Evolutionary conservation across 2,329 filamentous ascomycete genomes (phyloP), one percentile per base, ranked within the genome.

Genomic region (Ascosphaera acerosa): DNA sequence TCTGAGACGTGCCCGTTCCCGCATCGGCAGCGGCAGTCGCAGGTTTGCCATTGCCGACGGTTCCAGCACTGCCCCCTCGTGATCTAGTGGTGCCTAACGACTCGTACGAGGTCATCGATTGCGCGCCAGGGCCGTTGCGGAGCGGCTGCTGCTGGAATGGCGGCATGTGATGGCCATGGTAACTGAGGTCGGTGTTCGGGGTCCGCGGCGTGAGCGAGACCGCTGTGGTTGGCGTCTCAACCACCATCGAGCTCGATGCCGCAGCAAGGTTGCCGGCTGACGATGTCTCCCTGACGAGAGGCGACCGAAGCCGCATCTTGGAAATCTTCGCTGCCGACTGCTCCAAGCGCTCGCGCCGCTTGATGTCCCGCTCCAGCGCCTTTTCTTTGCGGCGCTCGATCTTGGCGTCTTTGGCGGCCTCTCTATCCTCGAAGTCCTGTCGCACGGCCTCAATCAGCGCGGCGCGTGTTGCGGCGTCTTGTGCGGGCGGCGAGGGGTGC

Each of bases 391-490:
- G 62, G 40, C 61, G 55, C 41, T 66, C 59, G 29, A 57, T 48
- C 39, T 63, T 64, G 31, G 52, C 56, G 33, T 57, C 57, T 40
- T 68, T 69, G 20, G 57, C 61, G 3, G 59, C 61, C 46, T 69
- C 62, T 38, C 64, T 64, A 38, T 67, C 62, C 35, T 63, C 55
- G 42, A 67, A 69, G 18, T 64, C 64, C 31, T 58, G 52, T 4
- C 66, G 57, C 4, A 62, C 59, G 28, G 60, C 62, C 33, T 61
- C 58, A 6, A 70, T 62, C 3, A 58, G 58, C 12, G 64, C 63
- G 26, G 62, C 63, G 23, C 62, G 57, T 4, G 59, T 58, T 18
- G 58, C 52, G 5, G 63, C 54, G 39, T 68, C 64, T 23, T 10
- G 52, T 54, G 34, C 60, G 61, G 3, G 54, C 47, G 22, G 20